Base-by-base conservation (phyloP, 345 rosid species). In the Murraya koenigii region DNA sequence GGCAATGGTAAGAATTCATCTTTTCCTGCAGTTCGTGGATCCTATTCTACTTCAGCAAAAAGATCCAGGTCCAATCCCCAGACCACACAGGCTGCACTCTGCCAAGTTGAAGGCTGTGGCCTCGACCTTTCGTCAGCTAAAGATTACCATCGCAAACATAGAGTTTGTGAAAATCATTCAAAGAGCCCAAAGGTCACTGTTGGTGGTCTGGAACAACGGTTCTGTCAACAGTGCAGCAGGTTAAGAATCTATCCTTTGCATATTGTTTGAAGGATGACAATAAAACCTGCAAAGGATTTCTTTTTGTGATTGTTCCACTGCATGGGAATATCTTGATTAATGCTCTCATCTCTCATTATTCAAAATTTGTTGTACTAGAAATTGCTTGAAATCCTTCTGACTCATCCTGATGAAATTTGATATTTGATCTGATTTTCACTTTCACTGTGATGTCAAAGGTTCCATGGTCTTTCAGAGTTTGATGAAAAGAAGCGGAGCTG, bases 181-280 rank as follows among this genome's bases (percentile, higher is more conserved):
- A 92, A 91, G 83, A 80, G 86, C 81, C 90, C 97, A 8, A 89
- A 85, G 85, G 99, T 93, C 61, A 80, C 83, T 77, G 94, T 95
- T 63, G 86, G 83, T 83, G 98, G 98, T 64, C 66, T 89, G 49
- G 98, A 93, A 78, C 96, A 94, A 47, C 85, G 98, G 80, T 95
- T 95, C 85, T 95, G 98, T 86, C 99, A 95, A 87, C 98, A 95
- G 81, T 95, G 99, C 75, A 95, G 99, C 93, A 95, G 95, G 98
- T 93, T 80, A 72, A 25, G 38, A 59, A 49, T 60, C 22, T 26
- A 59, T 39, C 47, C 52, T 77, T 52, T 25, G 11, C 25, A 38
- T 4, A 26, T 23, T 35, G 65, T 74, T 49, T 30, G 1, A 60
- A 26, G 4, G 75, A 62, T 41, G 61, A 32, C 38, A 25, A 74